A percentile compares a stretch with the other conserved stretches of the same genome.
These are phyloP conservation scores for Colletotrichum echinochloae DNA, from an alignment of 2,329 filamentous ascomycete species.

Conservation along the genomic window DNA sequence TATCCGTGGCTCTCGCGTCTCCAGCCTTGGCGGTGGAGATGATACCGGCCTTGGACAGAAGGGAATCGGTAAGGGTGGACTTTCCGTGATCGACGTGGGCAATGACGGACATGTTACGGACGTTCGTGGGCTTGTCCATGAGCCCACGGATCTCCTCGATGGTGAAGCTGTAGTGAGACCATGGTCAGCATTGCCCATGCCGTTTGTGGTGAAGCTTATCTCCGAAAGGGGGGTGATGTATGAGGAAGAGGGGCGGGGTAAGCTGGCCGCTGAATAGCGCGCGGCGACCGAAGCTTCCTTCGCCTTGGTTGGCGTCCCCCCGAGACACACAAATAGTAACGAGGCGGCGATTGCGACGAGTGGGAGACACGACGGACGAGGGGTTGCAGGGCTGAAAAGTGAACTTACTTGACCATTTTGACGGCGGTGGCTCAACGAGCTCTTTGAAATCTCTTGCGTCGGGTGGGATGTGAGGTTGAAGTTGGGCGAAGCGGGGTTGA, in stretches of 20 bases:
- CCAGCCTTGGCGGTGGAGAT: constrained; percentile 98
- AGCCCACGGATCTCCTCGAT: constrained; percentile 88
- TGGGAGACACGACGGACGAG: constrained; percentile 26
- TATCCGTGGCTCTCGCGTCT: constrained; percentile 96
- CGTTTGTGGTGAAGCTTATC: constrained; percentile 48
- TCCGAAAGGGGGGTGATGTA: constrained; percentile 45
- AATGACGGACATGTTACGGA: constrained; percentile 99
- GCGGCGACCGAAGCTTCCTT: constrained; percentile 16
- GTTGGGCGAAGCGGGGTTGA: constrained; percentile 59
- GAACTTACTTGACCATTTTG: constrained; percentile 99
- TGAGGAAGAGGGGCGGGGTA: constrained; percentile 31
- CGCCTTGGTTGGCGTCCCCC: not conserved
- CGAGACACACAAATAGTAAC: not conserved
- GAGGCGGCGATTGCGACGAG: not conserved
- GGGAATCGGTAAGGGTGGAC: constrained; percentile 98
- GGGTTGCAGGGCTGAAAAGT: constrained; percentile 6
- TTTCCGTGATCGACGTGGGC: constrained; percentile 99
- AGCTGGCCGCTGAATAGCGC: constrained; percentile 13
- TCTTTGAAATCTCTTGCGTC: constrained; percentile 49
- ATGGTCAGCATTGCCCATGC: constrained; percentile 59
- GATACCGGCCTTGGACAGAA: constrained; percentile 99
- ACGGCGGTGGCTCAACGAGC: constrained; percentile 74
- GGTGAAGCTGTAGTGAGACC: constrained; percentile 80
- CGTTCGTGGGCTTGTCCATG: constrained; percentile 84
- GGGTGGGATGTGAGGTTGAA: constrained; percentile 48